These are phyloP conservation scores for Blastomyces silverae DNA, from an alignment of 2,329 filamentous ascomycete species.

Conservation along the genomic window DNA sequence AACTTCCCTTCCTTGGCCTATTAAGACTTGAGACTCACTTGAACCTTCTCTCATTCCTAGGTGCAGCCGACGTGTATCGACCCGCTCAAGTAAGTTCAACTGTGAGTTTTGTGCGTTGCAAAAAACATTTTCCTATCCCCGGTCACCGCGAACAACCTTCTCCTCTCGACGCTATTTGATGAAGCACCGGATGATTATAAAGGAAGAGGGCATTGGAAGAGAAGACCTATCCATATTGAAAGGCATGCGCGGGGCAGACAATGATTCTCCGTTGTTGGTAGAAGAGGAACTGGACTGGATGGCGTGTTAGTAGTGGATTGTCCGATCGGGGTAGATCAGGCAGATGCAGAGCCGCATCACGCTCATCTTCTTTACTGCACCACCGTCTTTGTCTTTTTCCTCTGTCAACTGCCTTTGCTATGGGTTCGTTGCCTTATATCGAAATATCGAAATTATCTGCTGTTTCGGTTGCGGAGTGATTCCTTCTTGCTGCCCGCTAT, in stretches of 20 bases:
- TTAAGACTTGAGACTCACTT: slow-evolving; percentile 22
- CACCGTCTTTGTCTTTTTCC: not conserved
- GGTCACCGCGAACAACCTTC: not conserved
- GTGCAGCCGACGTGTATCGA: slow-evolving; percentile 44
- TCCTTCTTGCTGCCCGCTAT: not conserved
- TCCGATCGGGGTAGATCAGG: not conserved
- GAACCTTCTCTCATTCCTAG: slow-evolving; percentile 21
- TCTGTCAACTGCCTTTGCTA: not conserved
- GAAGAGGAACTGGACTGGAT: not conserved
- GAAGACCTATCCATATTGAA: not conserved
- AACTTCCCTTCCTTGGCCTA: not conserved
- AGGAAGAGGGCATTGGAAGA: not conserved
- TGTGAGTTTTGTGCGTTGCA: not conserved
- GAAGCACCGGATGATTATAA: not conserved
- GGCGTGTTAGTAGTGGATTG: not conserved
- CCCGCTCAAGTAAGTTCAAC: slow-evolving; percentile 41
- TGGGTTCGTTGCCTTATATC: not conserved
- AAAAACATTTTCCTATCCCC: too few relatives aligned
- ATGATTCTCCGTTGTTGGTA: not conserved
- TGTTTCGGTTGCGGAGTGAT: not conserved
- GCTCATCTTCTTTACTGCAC: not conserved
- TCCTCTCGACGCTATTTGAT: not conserved
- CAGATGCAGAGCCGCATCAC: slow-evolving; percentile 12
- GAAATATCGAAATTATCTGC: not conserved
- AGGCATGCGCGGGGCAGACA: not conserved